phyloP scores from a whole-genome alignment of 1,139 yeast genomes.

The Trichomonascaceae sp. region DNA sequence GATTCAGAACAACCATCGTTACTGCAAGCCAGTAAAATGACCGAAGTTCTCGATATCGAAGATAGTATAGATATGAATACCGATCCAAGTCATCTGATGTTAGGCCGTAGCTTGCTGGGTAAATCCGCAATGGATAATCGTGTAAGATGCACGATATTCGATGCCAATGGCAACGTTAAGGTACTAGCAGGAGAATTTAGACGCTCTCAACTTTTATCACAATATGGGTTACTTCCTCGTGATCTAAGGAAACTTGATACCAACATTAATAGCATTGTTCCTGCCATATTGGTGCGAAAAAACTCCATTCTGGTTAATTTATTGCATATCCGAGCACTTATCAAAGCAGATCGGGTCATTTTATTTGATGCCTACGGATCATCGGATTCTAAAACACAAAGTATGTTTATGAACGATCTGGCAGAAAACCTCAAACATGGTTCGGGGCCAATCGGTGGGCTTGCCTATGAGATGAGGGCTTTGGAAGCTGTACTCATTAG shows the following conservation, averaged over 20 bases:
- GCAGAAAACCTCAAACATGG: slow-evolving; percentile 65
- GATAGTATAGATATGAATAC: neutral
- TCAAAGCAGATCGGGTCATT: slow-evolving; percentile 73
- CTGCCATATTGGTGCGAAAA: slow-evolving; percentile 74
- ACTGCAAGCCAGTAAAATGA: slow-evolving; percentile 1
- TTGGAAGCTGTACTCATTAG: slow-evolving; percentile 81
- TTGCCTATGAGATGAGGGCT: slow-evolving; percentile 77
- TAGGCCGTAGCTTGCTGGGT: slow-evolving; percentile 30
- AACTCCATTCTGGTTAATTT: slow-evolving; percentile 74
- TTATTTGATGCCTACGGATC: slow-evolving; percentile 69
- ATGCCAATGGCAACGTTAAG: slow-evolving; percentile 61
- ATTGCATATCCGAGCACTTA: slow-evolving; percentile 79
- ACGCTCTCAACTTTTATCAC: slow-evolving; percentile 64
- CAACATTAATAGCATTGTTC: slow-evolving; percentile 82
- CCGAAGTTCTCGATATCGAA: slow-evolving; percentile 3
- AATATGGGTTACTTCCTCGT: slow-evolving; percentile 73
- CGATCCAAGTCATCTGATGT: slow-evolving; percentile 13
- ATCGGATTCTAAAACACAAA: slow-evolving; percentile 57
- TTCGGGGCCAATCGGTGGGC: slow-evolving; percentile 32
- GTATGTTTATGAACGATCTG: slow-evolving; percentile 79
- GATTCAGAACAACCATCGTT: neutral
- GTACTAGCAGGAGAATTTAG: slow-evolving; percentile 75
- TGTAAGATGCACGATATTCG: slow-evolving; percentile 70
- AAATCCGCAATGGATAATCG: slow-evolving; percentile 31
- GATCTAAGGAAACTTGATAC: slow-evolving; percentile 85